Percentiles rank a stretch among this genome's conserved stretches.
phyloP scores from a whole-genome alignment of 805 yeast species.

The Saccharomycopsis amapae region DNA sequence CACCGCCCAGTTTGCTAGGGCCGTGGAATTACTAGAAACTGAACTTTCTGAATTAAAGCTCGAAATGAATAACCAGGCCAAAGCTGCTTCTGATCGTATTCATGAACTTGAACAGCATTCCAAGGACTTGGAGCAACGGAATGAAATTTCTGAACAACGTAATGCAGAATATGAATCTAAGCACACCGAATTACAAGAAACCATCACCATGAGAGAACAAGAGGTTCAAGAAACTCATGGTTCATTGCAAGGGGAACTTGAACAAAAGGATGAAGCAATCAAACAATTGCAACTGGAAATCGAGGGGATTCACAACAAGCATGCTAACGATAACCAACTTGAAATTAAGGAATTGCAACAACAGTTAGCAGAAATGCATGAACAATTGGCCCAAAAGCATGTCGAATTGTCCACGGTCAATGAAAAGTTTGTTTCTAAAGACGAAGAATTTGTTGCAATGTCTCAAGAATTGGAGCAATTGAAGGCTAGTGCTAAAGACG shows the following conservation, averaged over 20 bases:
- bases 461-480: background rate
- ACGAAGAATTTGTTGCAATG: background rate
- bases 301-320: background rate
- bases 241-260: background rate
- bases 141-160: background rate
- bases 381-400: background rate
- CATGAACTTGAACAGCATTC: conserved; percentile 34
- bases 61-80: conserved; percentile 45
- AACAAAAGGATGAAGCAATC: background rate
- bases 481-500: background rate
- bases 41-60: conserved; percentile 34
- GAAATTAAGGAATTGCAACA: background rate
- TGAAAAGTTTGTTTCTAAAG: background rate
- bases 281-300: background rate
- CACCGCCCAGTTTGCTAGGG: conserved; percentile 24
- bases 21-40: conserved; percentile 29
- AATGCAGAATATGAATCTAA: background rate
- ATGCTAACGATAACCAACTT: background rate
- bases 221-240: too few relatives aligned
- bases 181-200: too few relatives aligned
- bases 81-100: conserved; percentile 50
- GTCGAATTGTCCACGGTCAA: background rate
- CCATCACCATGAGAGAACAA: too few relatives aligned
- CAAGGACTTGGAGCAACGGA: conserved; percentile 23
- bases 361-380: background rate